Evolutionary conservation across 257 asterid genomes (phyloP).

Genomic region (Ilex asprella): DNA sequence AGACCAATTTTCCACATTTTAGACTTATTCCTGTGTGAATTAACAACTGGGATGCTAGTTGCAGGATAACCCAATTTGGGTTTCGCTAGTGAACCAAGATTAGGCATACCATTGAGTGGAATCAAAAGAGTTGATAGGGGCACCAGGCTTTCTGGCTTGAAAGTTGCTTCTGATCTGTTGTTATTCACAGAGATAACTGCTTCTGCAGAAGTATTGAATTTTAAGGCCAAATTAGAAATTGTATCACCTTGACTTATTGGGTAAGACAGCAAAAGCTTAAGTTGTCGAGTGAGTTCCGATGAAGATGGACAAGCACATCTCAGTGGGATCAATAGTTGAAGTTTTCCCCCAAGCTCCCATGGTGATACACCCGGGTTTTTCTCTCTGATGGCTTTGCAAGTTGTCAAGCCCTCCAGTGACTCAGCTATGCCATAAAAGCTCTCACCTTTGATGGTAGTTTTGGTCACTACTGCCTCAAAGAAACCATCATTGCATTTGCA

Average conservation of each 20-base stretch:
- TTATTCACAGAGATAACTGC: slow-evolving; percentile 29
- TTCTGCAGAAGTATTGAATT: slow-evolving; percentile 33
- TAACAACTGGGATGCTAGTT: slow-evolving; percentile 19
- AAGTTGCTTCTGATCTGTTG: slow-evolving; percentile 20
- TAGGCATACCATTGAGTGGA: slow-evolving; percentile 28
- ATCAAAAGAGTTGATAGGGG: slow-evolving; percentile 43
- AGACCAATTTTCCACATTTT: slow-evolving; percentile 39
- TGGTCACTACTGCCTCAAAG: slow-evolving; percentile 37
- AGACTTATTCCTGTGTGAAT: slow-evolving; percentile 23
- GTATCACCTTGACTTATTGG: slow-evolving; percentile 49
- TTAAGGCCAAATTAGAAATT: slow-evolving; percentile 21
- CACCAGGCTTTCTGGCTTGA: slow-evolving; percentile 20
- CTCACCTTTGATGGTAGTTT: slow-evolving; percentile 35
- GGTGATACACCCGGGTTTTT: slow-evolving; percentile 30
- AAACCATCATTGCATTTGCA: slow-evolving; percentile 31
- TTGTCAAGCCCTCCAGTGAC: slow-evolving; percentile 44
- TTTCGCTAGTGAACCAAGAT: slow-evolving; percentile 15
- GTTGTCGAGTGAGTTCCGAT: slow-evolving; percentile 6
- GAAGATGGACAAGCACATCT: slow-evolving; percentile 51
- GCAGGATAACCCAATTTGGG: slow-evolving; percentile 20
- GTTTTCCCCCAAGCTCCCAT: slow-evolving; percentile 25
- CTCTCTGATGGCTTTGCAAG: slow-evolving; percentile 37
- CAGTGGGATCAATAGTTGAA: slow-evolving; percentile 25
- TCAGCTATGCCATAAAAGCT: slow-evolving; percentile 41
- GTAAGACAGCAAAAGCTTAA: slow-evolving; percentile 35